phyloP scores from a whole-genome alignment of 345 rosid genomes.

The Eucalyptus camaldulensis region DNA sequence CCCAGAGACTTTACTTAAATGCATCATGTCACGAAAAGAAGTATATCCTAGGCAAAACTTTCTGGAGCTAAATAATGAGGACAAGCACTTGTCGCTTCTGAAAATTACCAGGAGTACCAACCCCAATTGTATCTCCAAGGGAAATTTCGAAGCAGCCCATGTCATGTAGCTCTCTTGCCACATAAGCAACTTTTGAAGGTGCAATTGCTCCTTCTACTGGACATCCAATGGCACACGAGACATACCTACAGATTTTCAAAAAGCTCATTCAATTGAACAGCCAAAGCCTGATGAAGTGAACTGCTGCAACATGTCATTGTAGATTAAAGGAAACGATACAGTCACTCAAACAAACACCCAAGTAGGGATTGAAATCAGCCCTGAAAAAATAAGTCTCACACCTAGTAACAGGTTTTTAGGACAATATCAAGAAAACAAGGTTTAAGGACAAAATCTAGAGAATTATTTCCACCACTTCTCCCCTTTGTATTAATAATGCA shows the following conservation, averaged over 20 bases:
- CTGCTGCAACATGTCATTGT: neutral
- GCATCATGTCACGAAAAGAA: neutral
- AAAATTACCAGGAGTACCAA: constrained; percentile 83
- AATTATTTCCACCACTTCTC: neutral
- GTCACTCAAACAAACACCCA: neutral
- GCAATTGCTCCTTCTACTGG: constrained; percentile 69
- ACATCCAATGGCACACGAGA: constrained; percentile 90
- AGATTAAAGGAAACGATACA: neutral
- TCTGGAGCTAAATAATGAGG: neutral
- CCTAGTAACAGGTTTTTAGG: neutral
- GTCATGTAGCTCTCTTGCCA: constrained; percentile 75
- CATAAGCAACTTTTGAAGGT: constrained; percentile 77
- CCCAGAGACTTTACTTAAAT: neutral
- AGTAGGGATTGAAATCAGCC: neutral
- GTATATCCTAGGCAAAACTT: neutral
- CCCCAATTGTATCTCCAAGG: constrained; percentile 82
- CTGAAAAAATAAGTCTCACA: neutral
- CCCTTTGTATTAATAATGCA: neutral
- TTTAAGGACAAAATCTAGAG: neutral
- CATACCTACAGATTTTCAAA: constrained; percentile 36
- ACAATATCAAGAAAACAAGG: neutral
- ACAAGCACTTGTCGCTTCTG: neutral
- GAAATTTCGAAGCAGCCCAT: constrained; percentile 98
- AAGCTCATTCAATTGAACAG: neutral
- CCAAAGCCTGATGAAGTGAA: neutral